Percentiles rank a stretch among this genome's conserved stretches.
Conservation (phyloP, 805 yeast species). For the Ascoidea rubescens region DNA sequence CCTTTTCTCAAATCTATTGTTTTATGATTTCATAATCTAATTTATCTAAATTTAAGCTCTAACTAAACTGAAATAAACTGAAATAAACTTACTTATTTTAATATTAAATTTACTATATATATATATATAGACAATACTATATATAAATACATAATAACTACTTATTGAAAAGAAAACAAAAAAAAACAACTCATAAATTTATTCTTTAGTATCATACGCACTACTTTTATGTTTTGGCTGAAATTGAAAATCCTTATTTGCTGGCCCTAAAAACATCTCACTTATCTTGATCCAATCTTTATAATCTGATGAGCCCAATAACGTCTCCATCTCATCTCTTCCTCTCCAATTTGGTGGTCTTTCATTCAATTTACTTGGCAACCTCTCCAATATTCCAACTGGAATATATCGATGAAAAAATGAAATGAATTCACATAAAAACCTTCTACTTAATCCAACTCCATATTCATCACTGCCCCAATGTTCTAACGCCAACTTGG, state of each 20-base stretch:
- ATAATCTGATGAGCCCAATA: constrained; percentile 73
- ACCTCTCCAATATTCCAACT: constrained; percentile 76
- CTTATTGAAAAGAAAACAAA: background rate
- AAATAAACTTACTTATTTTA: background rate
- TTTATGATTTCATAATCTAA: too few relatives aligned
- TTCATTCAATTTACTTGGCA: constrained; percentile 83
- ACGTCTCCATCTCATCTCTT: constrained; percentile 82
- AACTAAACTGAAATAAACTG: background rate
- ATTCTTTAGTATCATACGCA: constrained; percentile 31
- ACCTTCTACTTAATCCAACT: constrained; percentile 74
- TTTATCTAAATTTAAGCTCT: background rate
- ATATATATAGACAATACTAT: background rate
- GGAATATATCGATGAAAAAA: constrained; percentile 94
- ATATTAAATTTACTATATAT: background rate
- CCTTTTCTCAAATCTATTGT: background rate
- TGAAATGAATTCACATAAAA: constrained; percentile 85
- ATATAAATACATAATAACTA: background rate
- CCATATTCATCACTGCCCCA: constrained; percentile 99
- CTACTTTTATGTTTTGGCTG: constrained; percentile 94
- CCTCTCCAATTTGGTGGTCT: constrained; percentile 93
- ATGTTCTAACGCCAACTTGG: constrained; percentile 77
- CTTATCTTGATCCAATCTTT: constrained; percentile 93
- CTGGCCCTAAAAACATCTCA: constrained; percentile 90
- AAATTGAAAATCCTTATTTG: constrained; percentile 59
- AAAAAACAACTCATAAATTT: background rate